phyloP scores from a whole-genome alignment of 345 rosid genomes.

The Gossypium mustelinum region DNA sequence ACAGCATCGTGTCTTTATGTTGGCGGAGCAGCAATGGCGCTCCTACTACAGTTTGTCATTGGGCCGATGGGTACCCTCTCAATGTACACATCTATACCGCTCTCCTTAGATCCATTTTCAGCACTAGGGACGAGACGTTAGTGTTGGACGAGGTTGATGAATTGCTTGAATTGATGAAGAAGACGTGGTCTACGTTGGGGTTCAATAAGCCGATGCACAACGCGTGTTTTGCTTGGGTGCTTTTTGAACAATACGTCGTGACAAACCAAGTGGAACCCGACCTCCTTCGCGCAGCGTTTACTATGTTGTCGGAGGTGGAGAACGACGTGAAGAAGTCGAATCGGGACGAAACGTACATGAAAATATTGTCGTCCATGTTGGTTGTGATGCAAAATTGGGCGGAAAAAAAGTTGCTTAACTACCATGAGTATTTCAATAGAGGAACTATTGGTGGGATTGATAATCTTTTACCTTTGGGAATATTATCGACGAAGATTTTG shows the following conservation, averaged over 20 bases:
- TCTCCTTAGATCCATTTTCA: conserved; percentile 63
- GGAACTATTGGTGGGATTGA: conserved; percentile 56
- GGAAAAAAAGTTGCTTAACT: conserved; percentile 63
- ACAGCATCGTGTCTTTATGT: conserved; percentile 61
- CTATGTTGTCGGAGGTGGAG: conserved; percentile 73
- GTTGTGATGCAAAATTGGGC: conserved; percentile 82
- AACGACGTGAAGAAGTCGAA: conserved; percentile 65
- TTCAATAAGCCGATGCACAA: conserved; percentile 68
- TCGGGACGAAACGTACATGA: conserved; percentile 53
- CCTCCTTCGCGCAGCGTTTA: conserved; percentile 64
- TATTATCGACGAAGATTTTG: conserved; percentile 56
- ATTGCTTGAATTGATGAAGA: conserved; percentile 80
- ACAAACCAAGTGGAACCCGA: conserved; percentile 70
- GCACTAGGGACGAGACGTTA: conserved; percentile 65
- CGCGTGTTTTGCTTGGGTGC: conserved; percentile 78
- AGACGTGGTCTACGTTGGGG: conserved; percentile 88
- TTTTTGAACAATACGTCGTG: conserved; percentile 68
- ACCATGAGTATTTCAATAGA: conserved; percentile 68
- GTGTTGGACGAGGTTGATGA: conserved; percentile 94
- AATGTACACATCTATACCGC: conserved; percentile 62
- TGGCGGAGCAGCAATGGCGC: conserved; percentile 63
- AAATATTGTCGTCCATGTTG: conserved; percentile 53
- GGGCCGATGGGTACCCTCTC: conserved; percentile 95
- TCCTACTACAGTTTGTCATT: conserved; percentile 67
- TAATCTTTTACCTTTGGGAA: conserved; percentile 62